A percentile compares a stretch with the other conserved stretches of the same genome.
Conservation (phyloP, 2,329 filamentous ascomycete species). For the Clarireedia monteithiana region DNA sequence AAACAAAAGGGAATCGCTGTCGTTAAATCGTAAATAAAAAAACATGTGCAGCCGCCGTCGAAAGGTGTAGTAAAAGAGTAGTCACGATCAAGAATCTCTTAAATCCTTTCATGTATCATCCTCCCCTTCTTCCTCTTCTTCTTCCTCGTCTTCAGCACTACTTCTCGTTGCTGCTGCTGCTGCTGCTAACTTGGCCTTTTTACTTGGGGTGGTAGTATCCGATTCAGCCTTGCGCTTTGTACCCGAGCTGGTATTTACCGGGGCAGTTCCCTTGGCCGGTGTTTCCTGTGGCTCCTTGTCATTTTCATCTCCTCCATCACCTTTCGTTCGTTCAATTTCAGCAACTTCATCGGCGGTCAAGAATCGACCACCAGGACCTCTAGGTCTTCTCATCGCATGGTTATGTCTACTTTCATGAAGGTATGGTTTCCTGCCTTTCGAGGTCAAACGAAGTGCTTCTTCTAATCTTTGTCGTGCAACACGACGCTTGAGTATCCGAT, state of each 20-base stretch:
- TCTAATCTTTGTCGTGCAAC: constrained; percentile 91
- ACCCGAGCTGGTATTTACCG: constrained; percentile 31
- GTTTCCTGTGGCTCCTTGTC: constrained; percentile 31
- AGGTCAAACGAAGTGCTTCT: constrained; percentile 83
- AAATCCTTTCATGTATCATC: constrained; percentile 19
- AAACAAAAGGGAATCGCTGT: constrained; percentile 20
- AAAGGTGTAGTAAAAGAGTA: neutral
- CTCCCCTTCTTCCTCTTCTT: constrained; percentile 29
- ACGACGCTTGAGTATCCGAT: constrained; percentile 88
- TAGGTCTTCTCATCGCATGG: constrained; percentile 91
- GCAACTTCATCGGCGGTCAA: constrained; percentile 94
- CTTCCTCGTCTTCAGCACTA: constrained; percentile 29
- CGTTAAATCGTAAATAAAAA: constrained; percentile 25
- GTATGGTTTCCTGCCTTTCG: constrained; percentile 93
- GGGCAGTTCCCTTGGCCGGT: constrained; percentile 26
- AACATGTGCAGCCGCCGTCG: constrained; percentile 9
- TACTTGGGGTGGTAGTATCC: constrained; percentile 40
- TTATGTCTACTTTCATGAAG: constrained; percentile 96
- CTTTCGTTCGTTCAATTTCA: constrained; percentile 65
- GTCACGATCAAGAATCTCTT: constrained; percentile 8
- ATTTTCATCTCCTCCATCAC: constrained; percentile 32
- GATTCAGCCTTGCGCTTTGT: constrained; percentile 55
- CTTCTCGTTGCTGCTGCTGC: constrained; percentile 16
- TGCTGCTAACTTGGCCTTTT: constrained; percentile 41
- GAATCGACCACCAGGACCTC: constrained; percentile 91